These are phyloP conservation scores for Eutreptiella sp. DNA, from an alignment of 208 protist genomes.

Conservation along the genomic window DNA sequence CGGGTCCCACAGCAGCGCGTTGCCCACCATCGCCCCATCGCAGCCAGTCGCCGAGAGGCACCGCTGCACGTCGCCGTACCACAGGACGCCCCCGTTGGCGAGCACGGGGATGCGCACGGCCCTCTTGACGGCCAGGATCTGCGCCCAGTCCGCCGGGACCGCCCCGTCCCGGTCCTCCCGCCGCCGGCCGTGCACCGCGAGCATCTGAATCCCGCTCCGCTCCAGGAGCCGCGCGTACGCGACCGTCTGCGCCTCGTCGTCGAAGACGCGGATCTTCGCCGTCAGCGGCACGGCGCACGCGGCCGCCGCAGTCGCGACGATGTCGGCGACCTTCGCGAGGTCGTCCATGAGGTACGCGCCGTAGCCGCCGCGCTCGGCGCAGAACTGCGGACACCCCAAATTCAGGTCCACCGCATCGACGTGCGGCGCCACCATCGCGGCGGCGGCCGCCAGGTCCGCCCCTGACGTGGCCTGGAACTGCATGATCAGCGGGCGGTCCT, in stretches of 20 bases:
- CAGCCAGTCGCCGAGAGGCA: slow-evolving; percentile 47
- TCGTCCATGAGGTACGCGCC: slow-evolving; percentile 82
- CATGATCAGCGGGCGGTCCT: slow-evolving; percentile 70
- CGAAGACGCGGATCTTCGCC: slow-evolving; percentile 79
- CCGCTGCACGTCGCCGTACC: slow-evolving; percentile 50
- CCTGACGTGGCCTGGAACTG: slow-evolving; percentile 70
- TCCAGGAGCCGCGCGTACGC: slow-evolving; percentile 70
- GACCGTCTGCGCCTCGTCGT: slow-evolving; percentile 65
- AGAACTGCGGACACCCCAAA: slow-evolving; percentile 80
- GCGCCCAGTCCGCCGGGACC: slow-evolving; percentile 54
- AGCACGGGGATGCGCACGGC: slow-evolving; percentile 65
- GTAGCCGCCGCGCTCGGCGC: slow-evolving; percentile 77
- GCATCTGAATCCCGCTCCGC: slow-evolving; percentile 61
- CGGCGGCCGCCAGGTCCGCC: slow-evolving; percentile 54
- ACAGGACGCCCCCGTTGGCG: slow-evolving; percentile 73
- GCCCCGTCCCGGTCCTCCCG: slow-evolving; percentile 65
- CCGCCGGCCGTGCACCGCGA: slow-evolving; percentile 75
- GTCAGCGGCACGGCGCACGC: slow-evolving; percentile 77
- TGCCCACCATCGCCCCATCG: slow-evolving; percentile 76
- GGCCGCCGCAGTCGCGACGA: slow-evolving; percentile 64
- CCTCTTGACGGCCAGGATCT: slow-evolving; percentile 52
- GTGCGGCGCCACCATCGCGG: slow-evolving; percentile 46
- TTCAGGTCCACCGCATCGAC: slow-evolving; percentile 81
- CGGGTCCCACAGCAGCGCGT: slow-evolving; percentile 74
- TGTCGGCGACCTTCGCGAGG: slow-evolving; percentile 61